Base-by-base conservation (phyloP, 768 basidiomycete species). In the Pisolithus orientalis region DNA sequence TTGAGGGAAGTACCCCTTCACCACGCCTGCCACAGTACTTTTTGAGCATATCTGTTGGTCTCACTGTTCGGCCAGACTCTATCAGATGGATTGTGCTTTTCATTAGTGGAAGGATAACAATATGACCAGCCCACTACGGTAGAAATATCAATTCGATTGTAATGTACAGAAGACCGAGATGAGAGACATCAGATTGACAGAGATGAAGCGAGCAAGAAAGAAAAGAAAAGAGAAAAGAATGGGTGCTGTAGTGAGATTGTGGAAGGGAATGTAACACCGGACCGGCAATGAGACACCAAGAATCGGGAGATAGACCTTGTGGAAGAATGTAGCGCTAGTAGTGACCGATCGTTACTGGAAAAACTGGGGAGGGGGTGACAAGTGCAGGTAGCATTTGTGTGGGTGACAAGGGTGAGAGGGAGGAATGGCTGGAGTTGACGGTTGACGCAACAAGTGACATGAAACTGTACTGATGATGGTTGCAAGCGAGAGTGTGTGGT, bases 31-130 rank as follows among this genome's bases (percentile, higher is more conserved):
- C 11, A 10, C 31, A 32, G 31, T 10, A 32, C 10, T 7, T 17
- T 11, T 25, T 8, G 8, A 25, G 11, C 4, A 25, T 17, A 6
- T n/a, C 10, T 27, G 44, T 21, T 21, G 21, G 21, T 14, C 10
- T 14, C 24, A 16, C 14, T 29, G 44, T 27, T 3, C 44, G 28
- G 8, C 10, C 11, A 44, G 10, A 28, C 46, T 52, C 52, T 63
- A 57, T 57, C 63, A 65, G 62, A 72, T 68, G 71, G 66, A 29
- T 31, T 6, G 65, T 57, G 34, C 34, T 62, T 61, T 73, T 71
- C 72, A 80, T 81, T 81, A 81, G 72, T 70, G 66, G 73, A 75
- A 72, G 61, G 72, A 81, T 80, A 82, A 80, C 72, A 72, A 78
- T 80, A 81, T 69, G 75, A 71, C 71, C 76, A 74, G 73, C 73